Evolutionary conservation across 441 rosid species (phyloP).

Genomic region (Pelargonium australe): DNA sequence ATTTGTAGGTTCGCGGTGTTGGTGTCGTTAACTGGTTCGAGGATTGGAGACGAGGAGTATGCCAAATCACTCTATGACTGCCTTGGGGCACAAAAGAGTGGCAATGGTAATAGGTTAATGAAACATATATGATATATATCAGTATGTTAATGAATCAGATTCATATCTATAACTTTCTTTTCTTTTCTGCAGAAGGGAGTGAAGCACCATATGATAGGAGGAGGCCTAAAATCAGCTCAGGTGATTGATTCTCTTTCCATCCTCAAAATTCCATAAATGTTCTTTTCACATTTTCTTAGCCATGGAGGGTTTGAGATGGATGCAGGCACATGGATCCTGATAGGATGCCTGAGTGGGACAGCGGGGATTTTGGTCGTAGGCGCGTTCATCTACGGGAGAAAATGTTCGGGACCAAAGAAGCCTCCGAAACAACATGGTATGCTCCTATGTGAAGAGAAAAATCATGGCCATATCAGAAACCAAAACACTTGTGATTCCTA

Average conservation of each 20-base stretch:
- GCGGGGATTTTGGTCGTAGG: slow-evolving; percentile 14
- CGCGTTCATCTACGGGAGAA: slow-evolving; percentile 9
- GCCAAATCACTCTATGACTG: slow-evolving; percentile 26
- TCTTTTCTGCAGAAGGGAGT: slow-evolving; percentile 18
- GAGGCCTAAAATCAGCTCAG: slow-evolving; percentile 18
- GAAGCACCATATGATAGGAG: slow-evolving; percentile 8
- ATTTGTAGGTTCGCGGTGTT: slow-evolving; percentile 40
- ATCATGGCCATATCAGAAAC: not conserved
- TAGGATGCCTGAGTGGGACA: slow-evolving; percentile 21
- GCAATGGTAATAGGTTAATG: slow-evolving; percentile 15
- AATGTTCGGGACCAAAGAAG: slow-evolving; percentile 8
- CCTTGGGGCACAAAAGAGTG: slow-evolving; percentile 20
- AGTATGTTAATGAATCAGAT: no score
- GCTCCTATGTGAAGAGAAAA: not conserved
- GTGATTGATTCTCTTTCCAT: slow-evolving; percentile 12
- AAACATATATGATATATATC: not conserved
- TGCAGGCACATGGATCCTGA: slow-evolving; percentile 37
- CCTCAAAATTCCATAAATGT: not conserved
- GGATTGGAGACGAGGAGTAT: slow-evolving; percentile 28
- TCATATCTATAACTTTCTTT: not conserved
- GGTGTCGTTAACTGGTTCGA: slow-evolving; percentile 33
- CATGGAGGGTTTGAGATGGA: slow-evolving; percentile 5
- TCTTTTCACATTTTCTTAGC: not conserved
- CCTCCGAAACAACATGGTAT: slow-evolving; percentile 21
- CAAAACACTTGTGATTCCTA: not conserved